Evolutionary conservation across 225 moss, liverwort and hornwort genomes (phyloP).

Genomic region (Rhytidiadelphus loreus): DNA sequence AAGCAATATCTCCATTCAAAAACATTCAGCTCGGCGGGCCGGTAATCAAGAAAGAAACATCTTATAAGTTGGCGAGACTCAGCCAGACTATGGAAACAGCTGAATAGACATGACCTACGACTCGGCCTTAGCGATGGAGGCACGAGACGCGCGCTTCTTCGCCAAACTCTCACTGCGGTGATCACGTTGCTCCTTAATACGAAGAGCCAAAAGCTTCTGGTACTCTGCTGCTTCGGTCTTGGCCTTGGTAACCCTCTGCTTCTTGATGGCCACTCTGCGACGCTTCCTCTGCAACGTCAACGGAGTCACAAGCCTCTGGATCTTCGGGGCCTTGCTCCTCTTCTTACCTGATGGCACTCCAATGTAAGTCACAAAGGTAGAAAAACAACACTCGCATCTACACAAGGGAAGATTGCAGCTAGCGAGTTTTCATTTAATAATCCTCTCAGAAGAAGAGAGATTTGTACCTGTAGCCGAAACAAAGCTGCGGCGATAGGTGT

Average conservation of each 20-base stretch:
- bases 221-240: constrained; percentile 72
- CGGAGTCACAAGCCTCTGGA: constrained; percentile 88
- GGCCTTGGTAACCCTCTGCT: constrained; percentile 54
- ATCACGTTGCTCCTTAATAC: constrained; percentile 82
- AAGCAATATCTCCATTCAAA: background rate
- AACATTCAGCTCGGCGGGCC: background rate
- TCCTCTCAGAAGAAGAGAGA: background rate
- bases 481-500: constrained; percentile 74
- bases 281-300: constrained; percentile 87
- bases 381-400: too few relatives aligned
- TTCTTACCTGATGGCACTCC: constrained; percentile 51
- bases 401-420: too few relatives aligned
- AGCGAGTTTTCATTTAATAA: too few relatives aligned
- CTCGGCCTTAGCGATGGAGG: constrained; percentile 55
- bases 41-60: background rate
- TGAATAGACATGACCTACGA: background rate
- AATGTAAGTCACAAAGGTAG: background rate
- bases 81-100: background rate
- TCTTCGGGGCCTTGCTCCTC: constrained; percentile 92
- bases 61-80: background rate
- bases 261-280: constrained; percentile 62
- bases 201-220: constrained; percentile 71
- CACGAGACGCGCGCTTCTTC: constrained; percentile 78
- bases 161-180: constrained; percentile 82
- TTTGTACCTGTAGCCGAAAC: constrained; percentile 51